Base-by-base conservation (phyloP, 306 rosid genomes). In the Trifolium repens region DNA sequence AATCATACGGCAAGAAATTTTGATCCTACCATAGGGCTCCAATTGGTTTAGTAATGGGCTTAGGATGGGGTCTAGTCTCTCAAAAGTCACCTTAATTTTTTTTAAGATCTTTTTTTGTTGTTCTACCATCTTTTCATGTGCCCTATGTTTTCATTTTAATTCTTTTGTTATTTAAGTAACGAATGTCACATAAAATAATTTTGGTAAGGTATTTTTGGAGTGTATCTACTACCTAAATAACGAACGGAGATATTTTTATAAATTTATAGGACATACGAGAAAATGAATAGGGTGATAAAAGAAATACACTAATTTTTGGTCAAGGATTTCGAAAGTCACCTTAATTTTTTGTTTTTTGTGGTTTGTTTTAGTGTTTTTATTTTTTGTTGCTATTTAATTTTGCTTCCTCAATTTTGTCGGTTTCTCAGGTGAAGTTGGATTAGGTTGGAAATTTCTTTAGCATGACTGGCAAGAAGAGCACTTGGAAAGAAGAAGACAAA, bases 371-470 rank as follows among this genome's bases (percentile, higher is more conserved):
- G 4, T 24, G 2, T 49, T 14, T 5, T 47, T 4, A 17, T 17
- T 15, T 4, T 17, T n/a, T 57, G 39, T 71, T 62, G 35, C 8
- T 53, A 26, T 39, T 66, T 17, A 17, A 17, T 17, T 71, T 71
- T 17, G 68, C 2, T 76, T 67, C 34, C 12, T 14, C 19, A 71
- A 3, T 69, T 53, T 75, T 80, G 87, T 80, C 78, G 54, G 75
- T 42, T 80, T 80, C 75, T 77, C 68, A 77, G 74, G 78, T 65
- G 77, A 69, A 84, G 87, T 80, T 73, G 87, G 82, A 80, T 80
- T 80, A 84, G 82, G 87, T 80, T 80, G 79, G 80, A 77, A 75
- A 77, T 16, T 52, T 71, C 27, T 66, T 46, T 66, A 46, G 72
- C 72, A 71, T 66, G 57, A 37, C 40, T 78, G 50, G 66, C 87